These are phyloP conservation scores for Cadophora gregata DNA, from an alignment of 2,329 filamentous ascomycete genomes.

Conservation along the genomic window DNA sequence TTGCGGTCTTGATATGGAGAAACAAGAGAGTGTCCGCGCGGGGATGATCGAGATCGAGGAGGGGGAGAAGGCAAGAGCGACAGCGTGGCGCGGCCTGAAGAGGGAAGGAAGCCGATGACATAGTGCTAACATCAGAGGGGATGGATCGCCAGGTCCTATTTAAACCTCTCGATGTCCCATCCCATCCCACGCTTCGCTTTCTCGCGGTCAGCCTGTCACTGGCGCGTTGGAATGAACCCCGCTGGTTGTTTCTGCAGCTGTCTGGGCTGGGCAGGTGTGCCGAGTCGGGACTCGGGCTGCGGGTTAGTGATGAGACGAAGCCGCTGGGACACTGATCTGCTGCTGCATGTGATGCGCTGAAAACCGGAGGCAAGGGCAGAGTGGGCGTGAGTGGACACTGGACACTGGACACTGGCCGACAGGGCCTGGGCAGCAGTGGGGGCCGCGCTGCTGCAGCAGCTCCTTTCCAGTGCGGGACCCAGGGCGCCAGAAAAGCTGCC, in stretches of 20 bases:
- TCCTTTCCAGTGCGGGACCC: neutral
- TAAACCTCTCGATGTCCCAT: constrained; percentile 17
- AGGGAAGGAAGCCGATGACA: constrained; percentile 15
- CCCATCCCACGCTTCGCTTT: constrained; percentile 4
- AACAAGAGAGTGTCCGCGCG: constrained; percentile 5
- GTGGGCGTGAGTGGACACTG: neutral
- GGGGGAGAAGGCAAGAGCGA: constrained; percentile 12
- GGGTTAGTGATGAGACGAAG: neutral
- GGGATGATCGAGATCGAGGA: neutral
- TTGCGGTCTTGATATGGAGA: constrained; percentile 12
- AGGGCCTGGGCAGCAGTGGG: constrained; percentile 11
- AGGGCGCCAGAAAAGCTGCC: neutral
- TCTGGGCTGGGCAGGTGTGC: constrained; percentile 12
- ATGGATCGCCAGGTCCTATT: constrained; percentile 17
- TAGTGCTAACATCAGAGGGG: constrained; percentile 21
- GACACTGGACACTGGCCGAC: too few species aligned
- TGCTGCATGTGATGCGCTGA: constrained; percentile 14
- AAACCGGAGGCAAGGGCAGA: constrained; percentile 5
- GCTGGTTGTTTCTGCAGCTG: constrained; percentile 2
- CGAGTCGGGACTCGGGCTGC: constrained; percentile 12
- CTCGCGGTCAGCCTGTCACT: constrained; percentile 1
- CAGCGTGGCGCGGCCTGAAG: constrained; percentile 11
- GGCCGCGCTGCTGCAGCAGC: neutral
- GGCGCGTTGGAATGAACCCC: neutral
- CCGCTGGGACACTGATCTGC: constrained; percentile 13